A percentile compares a stretch with the other conserved stretches of the same genome.
Evolutionary conservation across 495 filamentous ascomycete species (phyloP).

Genomic region (Talaromyces stipitatus): DNA sequence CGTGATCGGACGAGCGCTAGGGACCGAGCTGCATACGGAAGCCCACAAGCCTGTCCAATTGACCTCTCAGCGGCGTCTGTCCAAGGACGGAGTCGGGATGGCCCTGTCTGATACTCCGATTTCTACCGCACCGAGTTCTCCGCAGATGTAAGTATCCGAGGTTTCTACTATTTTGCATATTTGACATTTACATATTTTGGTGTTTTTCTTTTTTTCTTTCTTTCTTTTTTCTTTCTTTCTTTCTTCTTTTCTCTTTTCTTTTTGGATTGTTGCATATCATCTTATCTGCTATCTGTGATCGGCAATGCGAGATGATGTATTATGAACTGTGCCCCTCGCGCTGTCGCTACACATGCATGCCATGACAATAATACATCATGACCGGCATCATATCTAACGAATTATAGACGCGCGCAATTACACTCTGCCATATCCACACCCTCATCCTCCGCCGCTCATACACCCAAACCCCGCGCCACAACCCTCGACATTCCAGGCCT

Average conservation of each 20-base stretch:
- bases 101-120: conserved; percentile 61
- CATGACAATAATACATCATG: neutral
- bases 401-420: conserved; percentile 27
- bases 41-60: conserved; percentile 21
- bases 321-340: neutral
- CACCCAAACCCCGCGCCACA: conserved; percentile 65
- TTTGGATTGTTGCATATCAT: neutral
- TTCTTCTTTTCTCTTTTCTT: neutral
- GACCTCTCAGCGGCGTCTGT: conserved; percentile 24
- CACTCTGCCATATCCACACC: no score
- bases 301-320: neutral
- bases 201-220: no score
- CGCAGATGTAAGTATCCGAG: conserved; percentile 52
- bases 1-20: conserved; percentile 39
- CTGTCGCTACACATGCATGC: neutral
- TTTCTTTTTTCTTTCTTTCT: no score
- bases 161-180: neutral
- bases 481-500: conserved; percentile 83
- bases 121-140: conserved; percentile 62
- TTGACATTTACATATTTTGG: no score
- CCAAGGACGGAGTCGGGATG: conserved; percentile 46
- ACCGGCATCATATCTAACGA: no score
- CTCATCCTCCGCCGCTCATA: conserved; percentile 46
- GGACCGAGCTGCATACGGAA: conserved; percentile 41
- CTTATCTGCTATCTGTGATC: conserved; percentile 13